Conservation (phyloP, 345 rosid species). For the Eucalyptus pauciflora region DNA sequence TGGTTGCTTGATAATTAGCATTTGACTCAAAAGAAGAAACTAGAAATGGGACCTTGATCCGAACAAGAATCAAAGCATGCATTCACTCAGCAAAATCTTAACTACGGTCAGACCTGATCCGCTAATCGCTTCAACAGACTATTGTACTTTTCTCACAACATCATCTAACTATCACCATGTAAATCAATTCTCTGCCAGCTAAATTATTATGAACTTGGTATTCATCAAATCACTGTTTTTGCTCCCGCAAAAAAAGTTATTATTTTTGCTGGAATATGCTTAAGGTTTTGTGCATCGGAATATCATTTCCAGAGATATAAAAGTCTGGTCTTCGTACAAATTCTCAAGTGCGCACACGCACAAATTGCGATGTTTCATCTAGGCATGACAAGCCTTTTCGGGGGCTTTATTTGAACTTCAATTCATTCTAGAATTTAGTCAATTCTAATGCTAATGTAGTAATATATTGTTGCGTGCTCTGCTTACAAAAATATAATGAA, state of each 20-base stretch:
- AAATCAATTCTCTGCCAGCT: not conserved
- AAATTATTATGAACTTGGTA: not conserved
- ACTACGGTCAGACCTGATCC: not conserved
- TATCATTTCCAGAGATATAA: not conserved
- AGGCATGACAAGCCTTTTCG: not conserved
- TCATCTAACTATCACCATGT: not conserved
- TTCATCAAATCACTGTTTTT: not conserved
- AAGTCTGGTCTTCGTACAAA: not conserved
- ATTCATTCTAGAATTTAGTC: not conserved
- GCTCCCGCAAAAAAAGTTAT: fast-evolving
- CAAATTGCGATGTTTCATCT: not conserved
- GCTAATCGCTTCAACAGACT: not conserved
- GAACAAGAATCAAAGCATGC: not conserved
- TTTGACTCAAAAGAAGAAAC: not conserved
- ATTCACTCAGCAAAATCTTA: not conserved
- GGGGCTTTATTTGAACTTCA: not conserved
- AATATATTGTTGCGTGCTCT: not conserved
- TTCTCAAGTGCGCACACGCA: not conserved
- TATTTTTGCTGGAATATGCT: not conserved
- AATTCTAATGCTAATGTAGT: not conserved
- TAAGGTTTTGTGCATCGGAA: not conserved
- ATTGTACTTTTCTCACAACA: not conserved
- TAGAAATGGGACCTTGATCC: not conserved
- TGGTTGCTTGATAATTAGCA: not conserved
- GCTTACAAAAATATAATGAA: not conserved